Percentiles rank a stretch among this genome's conserved stretches.
phyloP scores from a whole-genome alignment of 352 stramenopile species.

The Phytopythium litorale region DNA sequence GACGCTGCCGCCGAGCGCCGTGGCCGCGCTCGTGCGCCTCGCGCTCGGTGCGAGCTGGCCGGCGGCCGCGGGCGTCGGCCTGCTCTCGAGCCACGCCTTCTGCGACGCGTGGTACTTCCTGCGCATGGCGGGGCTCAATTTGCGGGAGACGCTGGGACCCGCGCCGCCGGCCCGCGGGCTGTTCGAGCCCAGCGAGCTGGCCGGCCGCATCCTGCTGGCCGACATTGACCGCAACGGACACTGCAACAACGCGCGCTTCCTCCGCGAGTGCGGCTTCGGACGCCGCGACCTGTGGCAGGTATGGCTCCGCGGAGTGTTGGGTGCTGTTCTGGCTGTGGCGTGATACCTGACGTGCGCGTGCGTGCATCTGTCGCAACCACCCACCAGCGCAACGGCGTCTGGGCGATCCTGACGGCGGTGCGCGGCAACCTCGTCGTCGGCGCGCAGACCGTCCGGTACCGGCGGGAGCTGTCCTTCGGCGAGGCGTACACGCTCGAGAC shows the following conservation, averaged over 20 bases:
- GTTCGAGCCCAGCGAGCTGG: slow-evolving; percentile 46
- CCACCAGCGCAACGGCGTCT: slow-evolving; percentile 65
- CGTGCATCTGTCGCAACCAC: background rate
- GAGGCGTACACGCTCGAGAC: slow-evolving; percentile 68
- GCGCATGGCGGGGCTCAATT: slow-evolving; percentile 34
- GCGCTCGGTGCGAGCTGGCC: slow-evolving; percentile 13
- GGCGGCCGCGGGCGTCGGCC: slow-evolving; percentile 27
- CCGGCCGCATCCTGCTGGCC: slow-evolving; percentile 41
- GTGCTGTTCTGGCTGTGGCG: background rate
- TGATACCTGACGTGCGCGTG: slow-evolving; percentile 10
- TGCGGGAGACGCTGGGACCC: slow-evolving; percentile 13
- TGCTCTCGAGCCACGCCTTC: slow-evolving; percentile 53
- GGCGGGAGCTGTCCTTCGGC: slow-evolving; percentile 70
- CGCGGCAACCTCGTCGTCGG: slow-evolving; percentile 80
- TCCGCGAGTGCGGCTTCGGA: slow-evolving; percentile 82
- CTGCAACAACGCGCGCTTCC: slow-evolving; percentile 82
- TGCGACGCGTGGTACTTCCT: slow-evolving; percentile 84
- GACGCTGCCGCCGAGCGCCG: slow-evolving; percentile 27
- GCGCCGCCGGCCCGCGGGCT: slow-evolving; percentile 31
- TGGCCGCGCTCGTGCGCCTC: slow-evolving; percentile 29
- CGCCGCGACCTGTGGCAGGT: slow-evolving; percentile 82
- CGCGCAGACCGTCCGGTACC: slow-evolving; percentile 77
- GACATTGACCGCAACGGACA: slow-evolving; percentile 86
- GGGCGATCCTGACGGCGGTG: slow-evolving; percentile 42
- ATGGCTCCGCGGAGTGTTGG: background rate